Base-by-base conservation (phyloP, 805 yeast genomes). In the Candida maesae region DNA sequence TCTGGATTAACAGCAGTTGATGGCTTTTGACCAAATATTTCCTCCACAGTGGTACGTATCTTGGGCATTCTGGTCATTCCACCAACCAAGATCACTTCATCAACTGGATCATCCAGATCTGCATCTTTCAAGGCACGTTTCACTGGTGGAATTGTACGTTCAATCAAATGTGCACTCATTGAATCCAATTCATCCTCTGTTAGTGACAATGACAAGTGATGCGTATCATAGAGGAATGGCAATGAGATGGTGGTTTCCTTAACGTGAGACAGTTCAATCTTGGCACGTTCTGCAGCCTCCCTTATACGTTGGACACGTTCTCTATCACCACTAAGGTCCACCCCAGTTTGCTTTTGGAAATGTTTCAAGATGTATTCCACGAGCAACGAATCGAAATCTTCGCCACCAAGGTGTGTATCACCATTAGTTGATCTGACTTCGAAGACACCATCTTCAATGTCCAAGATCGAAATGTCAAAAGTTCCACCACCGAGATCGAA, bases 11-110 rank as follows among this genome's bases (percentile, higher is more conserved):
- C 86, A 15, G 78, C 74, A 32, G 83, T 78, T 39, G 80, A 81
- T 29, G 91, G 90, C 46, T 73, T 69, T 57, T 74, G 80, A 25
- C 73, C 70, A 58, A 85, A 84, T 13, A 81, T 49, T 9, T 67
- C 66, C 47, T 70, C 73, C 16, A 85, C 91, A 7, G 79, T 68
- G 28, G 70, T 71, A 46, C 88, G 67, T 45, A 85, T 78, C 63
- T 78, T 80, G 41, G 95, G 95, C 95, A 85, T 85, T 63, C 95
- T 70, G 4, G 95, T 84, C 95, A 85, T 85, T 49, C 95, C 95
- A 44, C 95, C 95, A 29, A 85, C 95, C 32, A 85, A 59, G 33
- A 85, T 76, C 23, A 85, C 78, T 59, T 85, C 89, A 56, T 84
- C 85, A 36, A 84, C 71, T 26, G 84, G 87, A 25, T 73, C 71